Percentiles rank a stretch among this genome's conserved stretches.
Conservation (phyloP, 257 asterid species). For the Linaria vulgaris region DNA sequence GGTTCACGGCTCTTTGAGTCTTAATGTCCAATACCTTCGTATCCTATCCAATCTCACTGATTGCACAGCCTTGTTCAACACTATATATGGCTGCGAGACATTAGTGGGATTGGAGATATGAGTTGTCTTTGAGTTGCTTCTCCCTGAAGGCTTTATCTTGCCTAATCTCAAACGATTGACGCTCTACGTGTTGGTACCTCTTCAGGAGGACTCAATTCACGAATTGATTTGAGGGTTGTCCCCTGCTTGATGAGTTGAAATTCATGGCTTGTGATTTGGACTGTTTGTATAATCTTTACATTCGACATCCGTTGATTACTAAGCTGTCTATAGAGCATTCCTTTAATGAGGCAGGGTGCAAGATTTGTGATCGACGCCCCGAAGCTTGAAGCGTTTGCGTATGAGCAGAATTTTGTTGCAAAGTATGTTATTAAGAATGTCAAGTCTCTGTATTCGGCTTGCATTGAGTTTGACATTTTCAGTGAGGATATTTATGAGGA, state of each 20-base stretch:
- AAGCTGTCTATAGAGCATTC: background rate
- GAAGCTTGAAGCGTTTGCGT: background rate
- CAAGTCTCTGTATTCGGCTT: background rate
- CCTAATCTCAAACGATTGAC: conserved; percentile 1
- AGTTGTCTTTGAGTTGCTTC: background rate
- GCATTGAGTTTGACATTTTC: background rate
- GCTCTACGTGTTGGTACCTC: background rate
- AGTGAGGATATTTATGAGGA: background rate
- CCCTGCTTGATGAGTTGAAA: background rate
- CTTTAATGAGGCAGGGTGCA: background rate
- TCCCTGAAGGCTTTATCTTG: background rate
- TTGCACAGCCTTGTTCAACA: background rate
- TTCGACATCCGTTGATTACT: background rate
- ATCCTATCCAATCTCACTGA: background rate
- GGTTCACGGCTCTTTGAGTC: background rate
- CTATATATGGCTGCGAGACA: background rate
- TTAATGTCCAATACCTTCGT: background rate
- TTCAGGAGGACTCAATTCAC: background rate
- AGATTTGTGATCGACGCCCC: background rate
- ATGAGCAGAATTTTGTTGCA: background rate
- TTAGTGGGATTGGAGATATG: background rate
- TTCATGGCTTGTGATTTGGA: background rate
- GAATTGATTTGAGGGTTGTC: conserved; percentile 10
- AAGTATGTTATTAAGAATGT: background rate
- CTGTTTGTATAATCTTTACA: background rate